Evolutionary conservation across 176 grass and related monocot species (phyloP).

Genomic region (Poa annua): DNA sequence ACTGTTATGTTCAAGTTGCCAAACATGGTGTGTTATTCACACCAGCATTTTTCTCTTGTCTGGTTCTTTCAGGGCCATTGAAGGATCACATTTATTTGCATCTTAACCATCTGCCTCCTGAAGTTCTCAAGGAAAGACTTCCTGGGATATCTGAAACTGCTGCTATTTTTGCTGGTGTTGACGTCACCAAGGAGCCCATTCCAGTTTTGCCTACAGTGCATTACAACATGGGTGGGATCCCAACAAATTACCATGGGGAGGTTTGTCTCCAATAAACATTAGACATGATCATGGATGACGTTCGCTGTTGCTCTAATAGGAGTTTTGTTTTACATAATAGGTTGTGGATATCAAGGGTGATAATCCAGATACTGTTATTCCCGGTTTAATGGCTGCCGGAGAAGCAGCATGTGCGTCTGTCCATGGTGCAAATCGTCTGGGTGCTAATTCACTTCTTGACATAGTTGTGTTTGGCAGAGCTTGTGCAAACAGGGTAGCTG

Average conservation of each 20-base stretch:
- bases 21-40: background rate
- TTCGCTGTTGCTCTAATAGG: slow-evolving; percentile 30
- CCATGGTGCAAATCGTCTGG: slow-evolving; percentile 74
- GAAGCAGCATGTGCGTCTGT: slow-evolving; percentile 84
- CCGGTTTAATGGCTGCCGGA: slow-evolving; percentile 73
- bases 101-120: slow-evolving; percentile 76
- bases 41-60: slow-evolving; percentile 29
- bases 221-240: slow-evolving; percentile 98
- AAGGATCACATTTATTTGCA: slow-evolving; percentile 97
- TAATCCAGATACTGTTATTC: slow-evolving; percentile 61
- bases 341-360: slow-evolving; percentile 70
- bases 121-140: slow-evolving; percentile 94
- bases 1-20: background rate
- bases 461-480: slow-evolving; percentile 86
- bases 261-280: slow-evolving; percentile 38
- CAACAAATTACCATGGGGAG: slow-evolving; percentile 96
- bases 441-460: slow-evolving; percentile 83
- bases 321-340: slow-evolving; percentile 47
- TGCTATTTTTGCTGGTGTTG: slow-evolving; percentile 95
- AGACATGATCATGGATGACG: slow-evolving; percentile 23
- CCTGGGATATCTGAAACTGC: slow-evolving; percentile 98
- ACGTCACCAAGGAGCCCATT: slow-evolving; percentile 97
- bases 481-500: slow-evolving; percentile 73
- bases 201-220: slow-evolving; percentile 97
- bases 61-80: slow-evolving; percentile 63